Evolutionary conservation across 2,329 filamentous ascomycete genomes (phyloP).

Genomic region (Aspergillus sp.): DNA sequence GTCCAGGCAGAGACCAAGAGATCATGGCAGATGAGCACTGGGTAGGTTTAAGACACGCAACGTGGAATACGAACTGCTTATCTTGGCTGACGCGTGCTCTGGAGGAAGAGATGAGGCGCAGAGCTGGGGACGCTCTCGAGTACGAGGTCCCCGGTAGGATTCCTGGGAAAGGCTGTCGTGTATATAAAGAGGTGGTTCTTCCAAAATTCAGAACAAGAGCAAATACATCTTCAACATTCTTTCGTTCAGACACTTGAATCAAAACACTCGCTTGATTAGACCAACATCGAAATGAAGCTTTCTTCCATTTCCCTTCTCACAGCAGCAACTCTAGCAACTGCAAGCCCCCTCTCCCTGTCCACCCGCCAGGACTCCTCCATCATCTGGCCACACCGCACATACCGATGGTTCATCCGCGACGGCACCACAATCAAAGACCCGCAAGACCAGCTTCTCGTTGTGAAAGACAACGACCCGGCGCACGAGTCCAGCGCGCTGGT

Average conservation of each 20-base stretch:
- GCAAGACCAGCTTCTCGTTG: slow-evolving; percentile 23
- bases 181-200: not conserved
- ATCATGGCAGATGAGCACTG: not conserved
- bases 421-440: slow-evolving; percentile 22
- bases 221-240: not conserved
- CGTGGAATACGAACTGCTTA: not conserved
- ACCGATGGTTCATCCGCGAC: slow-evolving; percentile 23
- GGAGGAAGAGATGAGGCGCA: not conserved
- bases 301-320: not conserved
- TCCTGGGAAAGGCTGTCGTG: not conserved
- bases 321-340: slow-evolving; percentile 6
- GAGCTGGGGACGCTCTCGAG: not conserved
- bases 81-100: not conserved
- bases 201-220: not conserved
- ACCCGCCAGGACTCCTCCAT: slow-evolving; percentile 13
- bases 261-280: not conserved
- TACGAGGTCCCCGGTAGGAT: not conserved
- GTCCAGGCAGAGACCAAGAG: not conserved
- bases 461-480: slow-evolving; percentile 20
- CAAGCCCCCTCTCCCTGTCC: not conserved
- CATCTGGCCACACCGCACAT: slow-evolving; percentile 22
- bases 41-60: not conserved
- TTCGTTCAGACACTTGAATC: no score
- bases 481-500: slow-evolving; percentile 25
- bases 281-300: slow-evolving; percentile 8